A percentile compares a stretch with the other conserved stretches of the same genome.
These are phyloP conservation scores for Aureobasidium sp. DNA, from an alignment of 2,329 filamentous ascomycete species.

Conservation along the genomic window DNA sequence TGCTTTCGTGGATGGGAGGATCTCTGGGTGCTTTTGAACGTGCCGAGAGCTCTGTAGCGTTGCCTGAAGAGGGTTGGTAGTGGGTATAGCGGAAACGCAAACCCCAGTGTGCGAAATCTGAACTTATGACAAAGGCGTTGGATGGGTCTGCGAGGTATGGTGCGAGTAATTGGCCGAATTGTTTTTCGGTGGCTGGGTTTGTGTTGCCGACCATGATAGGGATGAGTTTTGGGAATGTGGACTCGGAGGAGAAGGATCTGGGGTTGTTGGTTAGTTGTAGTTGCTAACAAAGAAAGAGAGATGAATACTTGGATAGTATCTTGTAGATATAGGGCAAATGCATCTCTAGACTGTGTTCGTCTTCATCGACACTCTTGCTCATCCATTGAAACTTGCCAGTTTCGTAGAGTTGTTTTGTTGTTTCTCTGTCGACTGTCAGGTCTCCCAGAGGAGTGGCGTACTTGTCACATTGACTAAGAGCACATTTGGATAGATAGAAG, in stretches of 20 bases:
- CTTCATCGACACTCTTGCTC: slow-evolving; percentile 71
- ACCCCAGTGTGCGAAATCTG: slow-evolving; percentile 99
- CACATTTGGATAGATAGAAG: slow-evolving; percentile 79
- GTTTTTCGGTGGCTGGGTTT: slow-evolving; percentile 69
- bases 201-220: slow-evolving; percentile 90
- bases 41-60: slow-evolving; percentile 46
- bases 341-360: slow-evolving; percentile 97
- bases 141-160: slow-evolving; percentile 79
- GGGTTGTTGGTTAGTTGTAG: not conserved
- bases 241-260: slow-evolving; percentile 42
- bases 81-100: slow-evolving; percentile 83
- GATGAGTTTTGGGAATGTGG: slow-evolving; percentile 76
- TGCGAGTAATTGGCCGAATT: slow-evolving; percentile 73
- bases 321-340: slow-evolving; percentile 96
- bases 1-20: slow-evolving; percentile 82
- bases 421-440: slow-evolving; percentile 68
- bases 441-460: slow-evolving; percentile 82
- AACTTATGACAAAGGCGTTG: slow-evolving; percentile 90
- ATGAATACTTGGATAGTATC: slow-evolving; percentile 60
- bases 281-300: not conserved
- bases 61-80: slow-evolving; percentile 65
- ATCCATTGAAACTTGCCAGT: slow-evolving; percentile 72
- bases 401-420: slow-evolving; percentile 56
- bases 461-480: slow-evolving; percentile 74
- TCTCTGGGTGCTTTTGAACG: slow-evolving; percentile 47